Evolutionary conservation across 1,284 basidiomycete genomes (phyloP).

Genomic region (Xanthoconium separans): DNA sequence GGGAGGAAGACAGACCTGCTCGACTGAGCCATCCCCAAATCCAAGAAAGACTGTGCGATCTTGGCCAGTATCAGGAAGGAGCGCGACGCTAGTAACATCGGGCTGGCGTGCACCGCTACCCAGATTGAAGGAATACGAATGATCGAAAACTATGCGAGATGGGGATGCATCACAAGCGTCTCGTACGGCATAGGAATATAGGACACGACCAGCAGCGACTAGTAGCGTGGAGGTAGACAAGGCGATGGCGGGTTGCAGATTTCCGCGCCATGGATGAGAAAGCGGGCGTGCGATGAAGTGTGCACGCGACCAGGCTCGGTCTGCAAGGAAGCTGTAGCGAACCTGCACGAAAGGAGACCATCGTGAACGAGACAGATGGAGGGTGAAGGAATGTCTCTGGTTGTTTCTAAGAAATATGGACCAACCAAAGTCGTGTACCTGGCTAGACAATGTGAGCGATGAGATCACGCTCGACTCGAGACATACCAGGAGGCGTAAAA

Average conservation of each 20-base stretch:
- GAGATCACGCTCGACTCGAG: not conserved
- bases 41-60: constrained; percentile 57
- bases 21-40: constrained; percentile 59
- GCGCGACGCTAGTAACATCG: constrained; percentile 54
- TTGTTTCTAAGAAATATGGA: constrained; percentile 46
- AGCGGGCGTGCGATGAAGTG: constrained; percentile 67
- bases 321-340: constrained; percentile 53
- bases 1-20: constrained; percentile 43
- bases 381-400: constrained; percentile 52
- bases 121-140: constrained; percentile 40
- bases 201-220: constrained; percentile 58
- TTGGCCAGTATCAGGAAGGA: constrained; percentile 47
- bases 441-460: constrained; percentile 9
- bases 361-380: constrained; percentile 41
- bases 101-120: constrained; percentile 31
- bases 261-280: constrained; percentile 59
- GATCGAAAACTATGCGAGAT: constrained; percentile 42
- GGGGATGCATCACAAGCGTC: constrained; percentile 38
- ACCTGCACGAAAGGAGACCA: constrained; percentile 51
- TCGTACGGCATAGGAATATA: constrained; percentile 60
- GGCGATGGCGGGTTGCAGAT: constrained; percentile 58
- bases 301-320: constrained; percentile 52
- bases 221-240: constrained; percentile 56
- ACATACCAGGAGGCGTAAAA: constrained; percentile 50
- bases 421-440: constrained; percentile 69